phyloP scores from a whole-genome alignment of 1,139 yeast genomes.

The Waltiozyma sp. region DNA sequence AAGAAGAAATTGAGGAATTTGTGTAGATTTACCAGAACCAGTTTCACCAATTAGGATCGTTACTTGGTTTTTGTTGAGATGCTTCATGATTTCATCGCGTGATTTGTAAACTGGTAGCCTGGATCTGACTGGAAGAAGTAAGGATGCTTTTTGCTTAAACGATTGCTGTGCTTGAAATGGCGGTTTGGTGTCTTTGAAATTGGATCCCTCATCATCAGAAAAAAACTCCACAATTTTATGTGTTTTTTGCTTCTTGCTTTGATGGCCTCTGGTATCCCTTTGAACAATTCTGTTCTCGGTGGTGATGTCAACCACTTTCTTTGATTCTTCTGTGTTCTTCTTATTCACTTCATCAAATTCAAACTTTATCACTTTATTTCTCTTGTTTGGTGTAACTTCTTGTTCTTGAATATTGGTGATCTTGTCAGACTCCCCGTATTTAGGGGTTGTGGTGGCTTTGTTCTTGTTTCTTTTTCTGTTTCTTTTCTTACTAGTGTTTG shows the following conservation, averaged over 20 bases:
- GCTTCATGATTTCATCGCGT: constrained; percentile 44
- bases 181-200: background rate
- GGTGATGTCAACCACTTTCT: background rate
- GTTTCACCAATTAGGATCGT: constrained; percentile 92
- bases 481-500: background rate
- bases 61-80: constrained; percentile 57
- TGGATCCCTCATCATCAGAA: background rate
- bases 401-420: background rate
- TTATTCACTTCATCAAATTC: background rate
- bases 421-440: background rate
- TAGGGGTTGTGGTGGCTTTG: background rate
- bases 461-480: background rate
- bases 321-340: background rate
- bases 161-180: background rate
- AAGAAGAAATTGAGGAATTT: constrained; percentile 74
- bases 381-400: background rate
- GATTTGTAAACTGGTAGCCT: constrained; percentile 67
- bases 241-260: background rate
- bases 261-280: background rate
- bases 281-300: background rate
- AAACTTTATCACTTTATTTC: background rate
- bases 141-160: constrained; percentile 32
- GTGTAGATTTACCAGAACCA: constrained; percentile 96
- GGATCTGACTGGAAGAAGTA: constrained; percentile 40
- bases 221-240: background rate